These are phyloP conservation scores for Hordeum pubiflorum DNA, from an alignment of 202 grass and related monocot species.

Conservation along the genomic window DNA sequence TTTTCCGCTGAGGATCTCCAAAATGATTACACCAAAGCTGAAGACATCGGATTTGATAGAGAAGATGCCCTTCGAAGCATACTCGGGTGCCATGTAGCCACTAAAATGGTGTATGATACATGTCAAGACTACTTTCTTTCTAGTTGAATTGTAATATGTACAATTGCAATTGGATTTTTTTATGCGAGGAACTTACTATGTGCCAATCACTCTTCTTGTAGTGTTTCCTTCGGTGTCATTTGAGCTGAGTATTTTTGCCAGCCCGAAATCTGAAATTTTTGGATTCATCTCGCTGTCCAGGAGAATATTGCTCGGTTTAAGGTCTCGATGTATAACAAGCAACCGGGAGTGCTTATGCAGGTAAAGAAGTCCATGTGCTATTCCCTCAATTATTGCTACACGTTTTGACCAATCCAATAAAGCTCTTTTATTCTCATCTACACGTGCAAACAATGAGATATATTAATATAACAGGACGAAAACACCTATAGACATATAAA, in stretches of 20 bases:
- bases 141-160: not conserved
- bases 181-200: constrained; percentile 38
- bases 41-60: constrained; percentile 15
- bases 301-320: constrained; percentile 7
- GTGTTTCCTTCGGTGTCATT: constrained; percentile 15
- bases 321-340: constrained; percentile 3
- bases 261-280: constrained; percentile 41
- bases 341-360: constrained; percentile 1
- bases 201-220: constrained; percentile 41
- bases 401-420: not conserved
- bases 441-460: not conserved
- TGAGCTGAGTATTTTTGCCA: constrained; percentile 51
- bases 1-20: constrained; percentile 49
- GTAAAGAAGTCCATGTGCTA: constrained; percentile 10
- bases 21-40: constrained; percentile 48
- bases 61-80: not conserved
- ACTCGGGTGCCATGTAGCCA: constrained; percentile 13
- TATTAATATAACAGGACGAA: not conserved
- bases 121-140: constrained; percentile 17
- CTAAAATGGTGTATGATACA: constrained; percentile 2
- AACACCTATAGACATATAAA: not conserved
- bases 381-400: not conserved
- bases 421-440: constrained; percentile 1
- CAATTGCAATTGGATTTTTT: not conserved
- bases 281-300: not conserved